A percentile compares a stretch with the other conserved stretches of the same genome.
These are phyloP conservation scores for Pholiota microspora DNA, from an alignment of 768 basidiomycete species.

Conservation along the genomic window DNA sequence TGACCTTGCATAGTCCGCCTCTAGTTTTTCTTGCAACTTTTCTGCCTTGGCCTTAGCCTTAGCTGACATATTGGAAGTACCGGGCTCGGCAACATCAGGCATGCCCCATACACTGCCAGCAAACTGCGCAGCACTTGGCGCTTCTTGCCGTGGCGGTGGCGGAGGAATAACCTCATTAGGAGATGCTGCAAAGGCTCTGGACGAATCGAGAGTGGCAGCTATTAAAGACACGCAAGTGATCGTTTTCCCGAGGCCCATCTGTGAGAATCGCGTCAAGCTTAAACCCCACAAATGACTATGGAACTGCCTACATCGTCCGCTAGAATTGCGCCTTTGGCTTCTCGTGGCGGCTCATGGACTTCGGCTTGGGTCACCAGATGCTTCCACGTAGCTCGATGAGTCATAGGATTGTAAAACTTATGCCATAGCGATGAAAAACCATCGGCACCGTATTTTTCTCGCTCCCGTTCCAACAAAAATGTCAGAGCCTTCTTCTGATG, in stretches of 20 bases:
- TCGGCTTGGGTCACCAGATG: conserved; percentile 86
- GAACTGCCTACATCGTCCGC: conserved; percentile 86
- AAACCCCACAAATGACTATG: conserved; percentile 9
- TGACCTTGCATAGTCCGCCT: conserved; percentile 65
- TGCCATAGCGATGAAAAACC: conserved; percentile 80
- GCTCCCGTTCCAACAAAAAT: conserved; percentile 87
- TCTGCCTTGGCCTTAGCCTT: conserved; percentile 69
- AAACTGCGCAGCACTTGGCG: conserved; percentile 57
- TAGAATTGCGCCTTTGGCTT: conserved; percentile 84
- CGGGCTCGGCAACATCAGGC: conserved; percentile 44
- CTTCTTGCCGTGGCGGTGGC: conserved; percentile 29
- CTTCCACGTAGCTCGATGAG: conserved; percentile 56
- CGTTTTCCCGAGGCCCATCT: conserved; percentile 99
- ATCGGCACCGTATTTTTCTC: conserved; percentile 54
- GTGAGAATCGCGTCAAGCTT: conserved; percentile 8
- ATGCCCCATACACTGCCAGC: conserved; percentile 83
- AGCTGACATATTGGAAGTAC: conserved; percentile 24
- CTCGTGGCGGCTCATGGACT: conserved; percentile 56
- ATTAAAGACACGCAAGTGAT: conserved; percentile 94
- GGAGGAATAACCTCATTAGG: conserved; percentile 46
- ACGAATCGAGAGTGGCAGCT: conserved; percentile 76
- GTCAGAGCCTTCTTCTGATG: conserved; percentile 98
- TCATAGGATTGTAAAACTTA: conserved; percentile 44
- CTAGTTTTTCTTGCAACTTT: conserved; percentile 66
- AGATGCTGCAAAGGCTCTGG: conserved; percentile 59